Evolutionary conservation across 768 basidiomycete genomes (phyloP), one percentile per base, ranked within the genome.

Genomic region (Boletales sp.): DNA sequence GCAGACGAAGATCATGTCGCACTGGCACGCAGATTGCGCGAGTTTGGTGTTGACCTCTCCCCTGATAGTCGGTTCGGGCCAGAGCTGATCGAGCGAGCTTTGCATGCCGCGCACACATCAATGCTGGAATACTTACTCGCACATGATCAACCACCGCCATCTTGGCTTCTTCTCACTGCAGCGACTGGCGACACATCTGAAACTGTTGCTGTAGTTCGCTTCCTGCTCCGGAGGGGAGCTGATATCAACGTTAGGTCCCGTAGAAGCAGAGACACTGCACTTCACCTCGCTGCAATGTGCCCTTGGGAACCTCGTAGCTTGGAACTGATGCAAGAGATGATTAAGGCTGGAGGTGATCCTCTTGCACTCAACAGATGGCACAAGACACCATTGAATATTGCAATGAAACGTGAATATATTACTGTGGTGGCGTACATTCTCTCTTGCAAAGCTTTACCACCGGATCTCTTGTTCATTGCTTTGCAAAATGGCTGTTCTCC

Each of bases 161-260:
- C 5, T 5, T 21, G 2, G 15, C 31, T 36, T 37, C 45, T 46
- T 1, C 10, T 45, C 27, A 7, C 17, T 31, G 50, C 50, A 10
- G 24, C 34, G 4, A 41, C 40, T 1, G 45, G 50, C 1, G 27
- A 51, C 11, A 51, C 50, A 12, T 5, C 35, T 8, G 44, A 40
- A 15, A 45, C 32, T 8, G 30, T 31, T 3, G 12, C 45, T 18
- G 18, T 47, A 12, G 38, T 53, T 17, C 49, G 41, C 5, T 45
- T 49, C 21, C 18, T 59, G 19, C 21, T 59, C 17, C 5, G 21
- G 10, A 45, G 39, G 5, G 56, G 53, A 1, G 48, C 36, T 8
- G 31, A 54, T 15, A 4, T 50, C 0, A 32, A 40, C 4, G 38
- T 3, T 1, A 19, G 27, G 14, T 36, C 35, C 4, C 19, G 29